Percentiles rank a stretch among this genome's conserved stretches.
phyloP scores from a whole-genome alignment of 83 land plant genomes.

The Thuja plicata region DNA sequence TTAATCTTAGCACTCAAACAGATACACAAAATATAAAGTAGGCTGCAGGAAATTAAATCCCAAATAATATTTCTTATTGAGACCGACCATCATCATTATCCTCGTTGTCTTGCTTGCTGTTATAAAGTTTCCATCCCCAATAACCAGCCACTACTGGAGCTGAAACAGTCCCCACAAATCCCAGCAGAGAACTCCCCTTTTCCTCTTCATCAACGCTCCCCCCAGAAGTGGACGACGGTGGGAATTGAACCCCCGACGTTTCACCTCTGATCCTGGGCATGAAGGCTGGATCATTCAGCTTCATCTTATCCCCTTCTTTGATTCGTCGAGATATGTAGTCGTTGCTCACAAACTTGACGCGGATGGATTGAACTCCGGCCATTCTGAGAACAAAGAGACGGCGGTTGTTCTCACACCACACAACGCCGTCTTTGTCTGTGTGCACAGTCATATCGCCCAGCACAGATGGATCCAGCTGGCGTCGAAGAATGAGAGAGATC shows the following conservation, averaged over 20 bases:
- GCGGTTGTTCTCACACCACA: not conserved
- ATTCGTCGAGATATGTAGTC: not conserved
- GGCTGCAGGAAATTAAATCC: too few relatives aligned
- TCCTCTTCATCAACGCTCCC: not conserved
- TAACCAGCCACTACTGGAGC: not conserved
- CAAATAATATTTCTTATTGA: too few relatives aligned
- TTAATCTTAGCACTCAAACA: too few relatives aligned
- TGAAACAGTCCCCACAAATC: not conserved
- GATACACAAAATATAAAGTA: too few relatives aligned
- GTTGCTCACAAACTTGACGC: not conserved
- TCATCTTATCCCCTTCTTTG: not conserved
- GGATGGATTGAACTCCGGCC: not conserved
- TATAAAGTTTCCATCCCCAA: not conserved
- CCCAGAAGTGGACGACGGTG: too few relatives aligned
- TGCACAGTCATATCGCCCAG: not conserved
- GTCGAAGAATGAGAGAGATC: too few relatives aligned
- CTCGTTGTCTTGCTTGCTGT: too few relatives aligned
- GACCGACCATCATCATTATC: too few relatives aligned
- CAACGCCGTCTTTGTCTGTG: not conserved
- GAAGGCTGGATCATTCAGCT: not conserved
- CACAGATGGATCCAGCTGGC: not conserved
- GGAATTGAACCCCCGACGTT: too few relatives aligned
- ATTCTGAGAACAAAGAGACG: not conserved
- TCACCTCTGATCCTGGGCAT: too few relatives aligned
- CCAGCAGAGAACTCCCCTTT: not conserved